phyloP scores from a whole-genome alignment of 1,284 basidiomycete genomes.

The Cystobasidium slooffiae region DNA sequence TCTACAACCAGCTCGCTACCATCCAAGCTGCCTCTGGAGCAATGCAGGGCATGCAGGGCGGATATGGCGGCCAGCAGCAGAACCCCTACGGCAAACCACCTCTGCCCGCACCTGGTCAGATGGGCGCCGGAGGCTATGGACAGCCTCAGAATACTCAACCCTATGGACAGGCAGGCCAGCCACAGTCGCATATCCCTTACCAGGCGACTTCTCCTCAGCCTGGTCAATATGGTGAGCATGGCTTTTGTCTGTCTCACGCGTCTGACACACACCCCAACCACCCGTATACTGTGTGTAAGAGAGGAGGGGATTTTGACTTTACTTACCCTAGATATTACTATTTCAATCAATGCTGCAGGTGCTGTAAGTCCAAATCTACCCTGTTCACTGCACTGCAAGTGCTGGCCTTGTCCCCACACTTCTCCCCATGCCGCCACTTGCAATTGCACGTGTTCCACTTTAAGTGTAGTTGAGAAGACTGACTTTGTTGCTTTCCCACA shows the following conservation, averaged over 20 bases:
- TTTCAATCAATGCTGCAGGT: not conserved
- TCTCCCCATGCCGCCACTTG: constrained; percentile 3
- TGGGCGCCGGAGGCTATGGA: constrained; percentile 5
- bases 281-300: too few species aligned
- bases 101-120: constrained; percentile 27
- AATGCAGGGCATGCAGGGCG: not conserved
- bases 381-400: not conserved
- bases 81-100: not conserved
- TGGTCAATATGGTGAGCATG: not conserved
- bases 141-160: constrained; percentile 2
- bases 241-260: not conserved
- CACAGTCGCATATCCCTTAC: constrained; percentile 5
- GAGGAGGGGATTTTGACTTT: too few species aligned
- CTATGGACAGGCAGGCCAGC: constrained; percentile 1
- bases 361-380: not conserved
- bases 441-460: not conserved
- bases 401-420: not conserved
- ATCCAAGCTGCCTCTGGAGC: constrained; percentile 13
- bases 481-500: not conserved
- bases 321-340: too few species aligned
- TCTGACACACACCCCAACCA: not conserved
- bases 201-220: not conserved
- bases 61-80: not conserved
- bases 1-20: constrained; percentile 21
- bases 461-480: not conserved